Evolutionary conservation across 768 basidiomycete species (phyloP).

Genomic region (Psilocybe cyanescens): DNA sequence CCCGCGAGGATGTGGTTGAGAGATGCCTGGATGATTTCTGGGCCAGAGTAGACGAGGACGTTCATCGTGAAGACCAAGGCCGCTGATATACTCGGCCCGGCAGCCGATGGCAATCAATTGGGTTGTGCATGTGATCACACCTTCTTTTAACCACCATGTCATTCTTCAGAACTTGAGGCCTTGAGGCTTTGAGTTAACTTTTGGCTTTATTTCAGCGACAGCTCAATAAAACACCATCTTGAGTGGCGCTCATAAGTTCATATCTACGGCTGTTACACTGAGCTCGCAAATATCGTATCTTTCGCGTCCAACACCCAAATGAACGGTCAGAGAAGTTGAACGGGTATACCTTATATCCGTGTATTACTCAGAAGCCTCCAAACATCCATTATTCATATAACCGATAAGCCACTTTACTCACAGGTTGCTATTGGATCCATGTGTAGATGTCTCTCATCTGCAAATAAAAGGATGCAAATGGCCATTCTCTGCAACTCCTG

Average conservation of each 20-base stretch:
- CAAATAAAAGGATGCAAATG: neutral
- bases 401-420: neutral
- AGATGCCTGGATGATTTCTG: conserved; percentile 55
- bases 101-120: neutral
- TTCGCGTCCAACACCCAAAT: too few species aligned
- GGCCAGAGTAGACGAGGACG: conserved; percentile 74
- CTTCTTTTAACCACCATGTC: neutral
- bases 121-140: neutral
- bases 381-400: neutral
- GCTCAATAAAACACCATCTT: neutral
- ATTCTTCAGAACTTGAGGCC: neutral
- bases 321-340: neutral
- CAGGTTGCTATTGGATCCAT: neutral
- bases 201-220: neutral
- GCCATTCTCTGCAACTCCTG: neutral
- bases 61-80: conserved; percentile 48
- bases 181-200: neutral
- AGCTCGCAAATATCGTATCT: too few species aligned
- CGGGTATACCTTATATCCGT: conserved; percentile 10
- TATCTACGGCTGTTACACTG: neutral
- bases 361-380: neutral
- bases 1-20: conserved; percentile 44
- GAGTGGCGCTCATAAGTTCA: too few species aligned
- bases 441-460: neutral
- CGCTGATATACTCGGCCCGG: neutral